Percentiles rank a stretch among this genome's conserved stretches.
These are phyloP conservation scores for Tothia fuscella DNA, from an alignment of 2,329 filamentous ascomycete genomes.

Conservation along the genomic window DNA sequence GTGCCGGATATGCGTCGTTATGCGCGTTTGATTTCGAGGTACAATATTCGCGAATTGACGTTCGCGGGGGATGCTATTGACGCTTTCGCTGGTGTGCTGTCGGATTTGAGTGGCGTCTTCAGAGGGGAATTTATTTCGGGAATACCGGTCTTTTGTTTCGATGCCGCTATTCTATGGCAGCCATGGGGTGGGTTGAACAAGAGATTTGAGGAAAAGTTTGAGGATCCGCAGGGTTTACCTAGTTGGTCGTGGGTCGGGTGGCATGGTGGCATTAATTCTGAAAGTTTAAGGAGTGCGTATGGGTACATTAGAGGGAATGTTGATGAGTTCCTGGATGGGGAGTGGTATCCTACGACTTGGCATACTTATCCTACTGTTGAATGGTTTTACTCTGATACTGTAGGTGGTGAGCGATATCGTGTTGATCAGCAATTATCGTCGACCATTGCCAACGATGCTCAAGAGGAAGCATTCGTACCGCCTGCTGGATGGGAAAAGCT, in stretches of 20 bases:
- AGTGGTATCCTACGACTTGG: background rate
- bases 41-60: constrained; percentile 12
- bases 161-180: constrained; percentile 14
- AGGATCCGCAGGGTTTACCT: background rate
- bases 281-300: background rate
- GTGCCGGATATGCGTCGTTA: constrained; percentile 4
- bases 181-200: background rate
- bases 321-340: background rate
- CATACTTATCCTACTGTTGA: background rate
- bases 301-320: background rate
- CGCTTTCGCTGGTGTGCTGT: constrained; percentile 12
- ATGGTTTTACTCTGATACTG: background rate
- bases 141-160: constrained; percentile 14
- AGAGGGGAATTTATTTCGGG: constrained; percentile 13
- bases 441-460: background rate
- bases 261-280: background rate
- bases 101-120: constrained; percentile 6
- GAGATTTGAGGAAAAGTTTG: background rate
- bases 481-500: background rate
- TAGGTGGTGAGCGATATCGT: background rate
- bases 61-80: constrained; percentile 12
- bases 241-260: constrained; percentile 6
- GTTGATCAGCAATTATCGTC: background rate
- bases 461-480: background rate
- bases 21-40: background rate